phyloP scores from a whole-genome alignment of 164 flowering plant genomes.

The Warburgia ugandensis region DNA sequence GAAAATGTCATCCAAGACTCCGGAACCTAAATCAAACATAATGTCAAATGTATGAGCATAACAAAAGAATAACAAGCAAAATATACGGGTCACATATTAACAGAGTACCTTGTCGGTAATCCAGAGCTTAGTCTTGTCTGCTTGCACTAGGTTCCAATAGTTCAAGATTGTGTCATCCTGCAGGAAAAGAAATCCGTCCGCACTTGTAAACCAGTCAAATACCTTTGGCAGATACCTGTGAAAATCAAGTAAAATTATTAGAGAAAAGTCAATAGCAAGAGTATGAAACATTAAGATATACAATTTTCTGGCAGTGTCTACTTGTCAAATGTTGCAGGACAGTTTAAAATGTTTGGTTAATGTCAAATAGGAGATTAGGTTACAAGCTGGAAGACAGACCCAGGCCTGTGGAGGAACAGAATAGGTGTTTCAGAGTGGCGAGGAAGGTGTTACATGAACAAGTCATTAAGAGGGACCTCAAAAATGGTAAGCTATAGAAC shows the following conservation, averaged over 20 bases:
- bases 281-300: neutral
- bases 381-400: no score
- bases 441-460: no score
- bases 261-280: neutral
- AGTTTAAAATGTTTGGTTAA: no score
- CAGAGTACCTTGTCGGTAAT: constrained; percentile 70
- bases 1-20: constrained; percentile 66
- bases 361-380: no score
- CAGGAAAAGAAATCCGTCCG: constrained; percentile 92
- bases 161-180: constrained; percentile 89
- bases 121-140: constrained; percentile 89
- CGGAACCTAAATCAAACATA: constrained; percentile 41
- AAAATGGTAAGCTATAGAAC: no score
- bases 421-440: no score
- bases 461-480: no score
- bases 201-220: constrained; percentile 60
- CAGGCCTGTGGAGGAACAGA: no score
- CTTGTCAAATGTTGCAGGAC: no score
- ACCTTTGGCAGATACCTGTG: constrained; percentile 68
- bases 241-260: neutral
- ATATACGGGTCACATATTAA: neutral
- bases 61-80: neutral
- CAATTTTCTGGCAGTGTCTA: neutral
- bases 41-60: neutral
- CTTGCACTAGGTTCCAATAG: constrained; percentile 95